Base-by-base conservation (phyloP, 768 basidiomycete genomes). In the Tylopilus vinaceipallidus region DNA sequence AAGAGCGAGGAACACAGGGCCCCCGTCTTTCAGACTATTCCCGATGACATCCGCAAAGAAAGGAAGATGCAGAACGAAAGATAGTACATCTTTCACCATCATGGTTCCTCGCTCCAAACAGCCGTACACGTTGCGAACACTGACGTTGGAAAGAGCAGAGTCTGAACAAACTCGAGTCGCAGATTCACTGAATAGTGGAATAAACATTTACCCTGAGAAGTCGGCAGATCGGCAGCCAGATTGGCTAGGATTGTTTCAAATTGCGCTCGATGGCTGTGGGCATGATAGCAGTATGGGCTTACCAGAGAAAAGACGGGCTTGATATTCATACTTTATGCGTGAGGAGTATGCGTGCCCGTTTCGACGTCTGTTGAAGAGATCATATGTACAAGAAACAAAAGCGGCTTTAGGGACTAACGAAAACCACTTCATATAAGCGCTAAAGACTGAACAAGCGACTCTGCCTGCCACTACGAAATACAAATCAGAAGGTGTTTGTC, bases 61-160 rank as follows among this genome's bases (percentile, higher is more conserved):
- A 6, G 40, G 62, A n/a, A 64, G 49, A 16, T 65, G 64, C 29
- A 65, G 49, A 30, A 64, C 22, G 23, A 59, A 48, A 22, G 64
- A 66, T 24, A 57, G 16, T 12, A 17, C 16, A 4, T 40, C 13
- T 26, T 53, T 54, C 33, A 45, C 23, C 3, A 66, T 26, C 6
- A n/a, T 20, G 24, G 59, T 34, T 1, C 50, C 49, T 30, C 17
- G 30, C 14, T 53, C 52, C 14, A 65, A 36, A 27, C 56, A 64
- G 11, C 0, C 1, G 29, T 50, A 54, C 7, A 64, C 49, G 19
- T 19, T 26, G 0, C 29, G 34, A 7, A 45, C 4, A 5, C 59
- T 26, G 9, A 34, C 8, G 5, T 12, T 35, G 13, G 45, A 46
- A 6, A 16, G 4, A 17, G 34, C 38, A 19, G 19, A 13, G 17